A percentile compares a stretch with the other conserved stretches of the same genome.
Evolutionary conservation across 192 early-diverging fungal genomes (phyloP).

Genomic region (Umbelopsis sp.): DNA sequence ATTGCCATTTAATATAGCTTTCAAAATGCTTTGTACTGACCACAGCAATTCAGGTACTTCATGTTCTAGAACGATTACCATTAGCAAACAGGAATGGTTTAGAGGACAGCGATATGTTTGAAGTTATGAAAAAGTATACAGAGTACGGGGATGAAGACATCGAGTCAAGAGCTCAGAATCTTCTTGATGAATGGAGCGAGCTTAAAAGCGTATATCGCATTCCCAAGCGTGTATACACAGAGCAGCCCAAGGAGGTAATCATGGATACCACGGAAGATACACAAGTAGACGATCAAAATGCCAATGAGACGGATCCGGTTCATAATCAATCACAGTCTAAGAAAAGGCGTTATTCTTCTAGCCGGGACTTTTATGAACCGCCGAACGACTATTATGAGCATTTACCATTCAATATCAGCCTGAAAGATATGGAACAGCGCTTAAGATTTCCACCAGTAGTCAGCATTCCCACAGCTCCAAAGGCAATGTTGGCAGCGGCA

Average conservation of each 20-base stretch:
- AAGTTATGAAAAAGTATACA: slow-evolving; percentile 56
- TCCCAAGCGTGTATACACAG: slow-evolving; percentile 50
- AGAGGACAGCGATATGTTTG: slow-evolving; percentile 77
- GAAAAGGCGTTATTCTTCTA: slow-evolving; percentile 21
- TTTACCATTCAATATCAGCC: slow-evolving; percentile 19
- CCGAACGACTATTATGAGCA: slow-evolving; percentile 40
- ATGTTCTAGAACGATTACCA: slow-evolving; percentile 75
- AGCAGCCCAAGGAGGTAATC: slow-evolving; percentile 14
- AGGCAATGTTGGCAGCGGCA: slow-evolving; percentile 31
- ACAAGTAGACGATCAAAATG: neutral
- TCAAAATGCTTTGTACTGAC: neutral
- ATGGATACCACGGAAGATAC: slow-evolving; percentile 19
- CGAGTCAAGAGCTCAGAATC: slow-evolving; percentile 47
- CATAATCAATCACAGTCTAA: slow-evolving; percentile 4
- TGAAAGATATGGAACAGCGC: slow-evolving; percentile 28
- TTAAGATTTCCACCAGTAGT: slow-evolving; percentile 24
- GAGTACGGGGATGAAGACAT: slow-evolving; percentile 50
- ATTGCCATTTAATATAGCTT: slow-evolving; percentile 21
- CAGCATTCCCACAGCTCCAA: slow-evolving; percentile 36
- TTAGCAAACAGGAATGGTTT: slow-evolving; percentile 80
- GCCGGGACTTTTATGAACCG: slow-evolving; percentile 39
- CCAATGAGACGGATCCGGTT: slow-evolving; percentile 2
- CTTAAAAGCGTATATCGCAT: slow-evolving; percentile 61
- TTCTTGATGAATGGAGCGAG: slow-evolving; percentile 52
- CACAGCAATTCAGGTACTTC: slow-evolving; percentile 17